Conservation (phyloP, 208 protist genomes). For the Wallacemonas sp. region DNA sequence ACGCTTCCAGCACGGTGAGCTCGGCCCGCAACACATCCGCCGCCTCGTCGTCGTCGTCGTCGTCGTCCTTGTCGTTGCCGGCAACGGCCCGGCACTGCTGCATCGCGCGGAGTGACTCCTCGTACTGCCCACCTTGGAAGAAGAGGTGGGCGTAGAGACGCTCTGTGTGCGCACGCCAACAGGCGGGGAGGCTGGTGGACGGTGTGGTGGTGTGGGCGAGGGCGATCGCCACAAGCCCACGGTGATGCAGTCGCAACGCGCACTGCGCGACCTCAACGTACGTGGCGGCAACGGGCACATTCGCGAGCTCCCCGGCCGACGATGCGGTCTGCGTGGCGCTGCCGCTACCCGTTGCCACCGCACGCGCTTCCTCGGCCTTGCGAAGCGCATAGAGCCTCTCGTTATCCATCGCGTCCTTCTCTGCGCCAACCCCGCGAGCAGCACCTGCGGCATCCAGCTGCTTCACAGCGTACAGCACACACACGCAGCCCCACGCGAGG, state of each 20-base stretch:
- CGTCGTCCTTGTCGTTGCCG: background rate
- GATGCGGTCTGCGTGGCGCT: background rate
- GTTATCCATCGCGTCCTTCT: slow-evolving; percentile 34
- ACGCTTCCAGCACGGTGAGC: background rate
- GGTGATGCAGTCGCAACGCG: slow-evolving; percentile 65
- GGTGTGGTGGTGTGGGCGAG: slow-evolving; percentile 31
- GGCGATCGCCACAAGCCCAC: slow-evolving; percentile 72
- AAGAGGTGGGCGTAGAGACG: slow-evolving; percentile 82
- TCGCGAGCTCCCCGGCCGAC: background rate
- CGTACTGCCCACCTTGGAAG: slow-evolving; percentile 67
- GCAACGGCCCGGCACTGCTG: slow-evolving; percentile 14
- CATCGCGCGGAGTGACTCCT: slow-evolving; percentile 52
- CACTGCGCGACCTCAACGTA: slow-evolving; percentile 50
- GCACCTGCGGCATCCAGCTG: slow-evolving; percentile 58
- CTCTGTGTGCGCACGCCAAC: slow-evolving; percentile 35
- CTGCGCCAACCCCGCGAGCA: background rate
- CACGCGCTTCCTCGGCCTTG: slow-evolving; percentile 2
- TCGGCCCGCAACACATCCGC: background rate
- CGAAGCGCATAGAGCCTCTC: slow-evolving; percentile 58
- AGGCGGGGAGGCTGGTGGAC: slow-evolving; percentile 12
- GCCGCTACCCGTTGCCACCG: background rate
- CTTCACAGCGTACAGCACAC: slow-evolving; percentile 22
- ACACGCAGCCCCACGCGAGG: slow-evolving; percentile 68
- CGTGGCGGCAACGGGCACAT: background rate
- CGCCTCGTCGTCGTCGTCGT: background rate